Evolutionary conservation across 1,139 yeast species (phyloP).

Genomic region (Suhomyces kunorum): DNA sequence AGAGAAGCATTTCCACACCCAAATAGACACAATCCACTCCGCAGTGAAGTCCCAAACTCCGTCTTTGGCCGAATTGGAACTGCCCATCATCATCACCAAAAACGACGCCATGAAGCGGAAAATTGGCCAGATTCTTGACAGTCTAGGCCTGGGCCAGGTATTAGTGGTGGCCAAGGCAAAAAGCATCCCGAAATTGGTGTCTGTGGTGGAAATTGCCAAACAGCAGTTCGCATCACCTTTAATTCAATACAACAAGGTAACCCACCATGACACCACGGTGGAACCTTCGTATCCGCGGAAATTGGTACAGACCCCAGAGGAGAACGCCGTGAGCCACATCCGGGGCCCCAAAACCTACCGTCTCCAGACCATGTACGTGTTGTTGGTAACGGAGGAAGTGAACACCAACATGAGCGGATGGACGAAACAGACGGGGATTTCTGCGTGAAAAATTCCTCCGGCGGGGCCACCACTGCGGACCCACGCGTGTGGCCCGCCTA

Average conservation of each 20-base stretch:
- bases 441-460: neutral
- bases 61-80: constrained; percentile 1
- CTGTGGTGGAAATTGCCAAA: constrained; percentile 32
- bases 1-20: constrained; percentile 3
- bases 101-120: constrained; percentile 29
- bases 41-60: constrained; percentile 2
- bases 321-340: constrained; percentile 12
- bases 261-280: constrained; percentile 10
- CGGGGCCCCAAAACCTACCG: constrained; percentile 22
- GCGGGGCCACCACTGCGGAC: no score
- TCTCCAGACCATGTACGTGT: constrained; percentile 24
- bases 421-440: constrained; percentile 17
- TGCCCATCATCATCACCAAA: constrained; percentile 22
- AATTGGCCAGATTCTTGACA: constrained; percentile 20
- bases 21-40: constrained; percentile 1
- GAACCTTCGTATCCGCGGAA: constrained; percentile 11
- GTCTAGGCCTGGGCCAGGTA: constrained; percentile 12
- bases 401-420: constrained; percentile 15
- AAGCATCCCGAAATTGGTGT: constrained; percentile 27
- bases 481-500: neutral
- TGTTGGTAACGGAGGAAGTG: constrained; percentile 16
- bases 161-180: constrained; percentile 23
- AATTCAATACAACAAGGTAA: constrained; percentile 18
- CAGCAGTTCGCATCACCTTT: constrained; percentile 4
- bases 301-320: neutral